phyloP scores from a whole-genome alignment of 2,329 filamentous ascomycete genomes.

The Aschersonia sp. region DNA sequence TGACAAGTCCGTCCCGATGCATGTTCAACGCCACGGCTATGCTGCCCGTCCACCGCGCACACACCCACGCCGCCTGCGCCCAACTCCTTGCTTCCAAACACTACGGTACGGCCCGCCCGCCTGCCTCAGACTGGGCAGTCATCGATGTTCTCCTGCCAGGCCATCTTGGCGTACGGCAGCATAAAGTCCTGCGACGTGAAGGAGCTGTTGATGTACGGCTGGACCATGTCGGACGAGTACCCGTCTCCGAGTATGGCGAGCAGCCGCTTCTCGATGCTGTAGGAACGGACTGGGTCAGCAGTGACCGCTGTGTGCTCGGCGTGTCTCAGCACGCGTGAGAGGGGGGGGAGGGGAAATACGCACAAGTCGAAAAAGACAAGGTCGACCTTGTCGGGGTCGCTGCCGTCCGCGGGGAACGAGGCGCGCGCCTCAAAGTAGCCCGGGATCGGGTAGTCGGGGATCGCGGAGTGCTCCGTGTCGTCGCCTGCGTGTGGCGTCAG shows the following conservation, averaged over 20 bases:
- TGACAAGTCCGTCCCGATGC: too few species aligned
- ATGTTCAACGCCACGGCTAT: too few species aligned
- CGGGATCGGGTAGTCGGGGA: constrained; percentile 31
- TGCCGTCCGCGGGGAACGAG: constrained; percentile 28
- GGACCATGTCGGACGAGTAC: constrained; percentile 19
- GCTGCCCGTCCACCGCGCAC: too few species aligned
- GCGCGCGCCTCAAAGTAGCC: constrained; percentile 34
- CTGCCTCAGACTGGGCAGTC: constrained; percentile 16
- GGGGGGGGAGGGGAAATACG: constrained; percentile 6
- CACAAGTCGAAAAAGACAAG: constrained; percentile 39
- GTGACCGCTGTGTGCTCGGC: not conserved
- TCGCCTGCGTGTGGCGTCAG: constrained; percentile 22
- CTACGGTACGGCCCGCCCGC: not conserved
- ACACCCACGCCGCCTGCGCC: not conserved
- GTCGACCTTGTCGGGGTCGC: constrained; percentile 29
- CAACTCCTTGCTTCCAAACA: not conserved
- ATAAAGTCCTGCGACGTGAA: constrained; percentile 25
- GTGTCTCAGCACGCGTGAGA: not conserved
- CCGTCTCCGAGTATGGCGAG: constrained; percentile 19
- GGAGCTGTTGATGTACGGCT: constrained; percentile 23
- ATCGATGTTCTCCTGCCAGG: constrained; percentile 20
- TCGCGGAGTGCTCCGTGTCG: constrained; percentile 34
- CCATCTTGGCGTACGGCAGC: constrained; percentile 21
- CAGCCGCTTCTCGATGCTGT: constrained; percentile 23
- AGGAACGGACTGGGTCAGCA: not conserved